Conservation (phyloP, 139 green algal genomes). For the Chloropicon primus region DNA sequence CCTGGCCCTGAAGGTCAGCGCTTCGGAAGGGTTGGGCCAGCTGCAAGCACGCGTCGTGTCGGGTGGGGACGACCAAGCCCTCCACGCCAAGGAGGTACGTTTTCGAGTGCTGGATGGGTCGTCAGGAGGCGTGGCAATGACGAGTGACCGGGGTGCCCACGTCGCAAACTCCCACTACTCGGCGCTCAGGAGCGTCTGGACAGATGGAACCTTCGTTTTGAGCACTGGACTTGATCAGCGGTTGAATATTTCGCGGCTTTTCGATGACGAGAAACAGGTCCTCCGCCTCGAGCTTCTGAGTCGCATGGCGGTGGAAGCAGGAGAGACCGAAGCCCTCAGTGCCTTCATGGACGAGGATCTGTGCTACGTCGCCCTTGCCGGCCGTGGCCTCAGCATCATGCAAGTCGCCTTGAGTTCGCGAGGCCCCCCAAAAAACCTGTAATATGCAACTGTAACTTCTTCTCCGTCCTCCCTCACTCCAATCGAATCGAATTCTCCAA, state of each 20-base stretch:
- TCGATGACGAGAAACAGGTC: neutral
- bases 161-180: neutral
- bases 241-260: neutral
- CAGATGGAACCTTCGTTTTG: neutral
- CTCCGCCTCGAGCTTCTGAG: neutral
- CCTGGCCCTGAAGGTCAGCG: neutral
- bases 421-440: too few relatives aligned
- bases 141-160: neutral
- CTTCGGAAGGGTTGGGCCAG: neutral
- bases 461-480: too few relatives aligned
- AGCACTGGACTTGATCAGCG: neutral
- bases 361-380: neutral
- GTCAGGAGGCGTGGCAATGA: neutral
- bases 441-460: too few relatives aligned
- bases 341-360: neutral
- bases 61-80: neutral
- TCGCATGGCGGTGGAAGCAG: neutral
- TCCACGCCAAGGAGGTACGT: neutral
- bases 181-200: neutral
- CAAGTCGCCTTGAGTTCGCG: too few relatives aligned
- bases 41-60: neutral
- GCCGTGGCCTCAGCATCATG: neutral
- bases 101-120: neutral
- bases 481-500: too few relatives aligned
- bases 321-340: neutral